A percentile compares a stretch with the other conserved stretches of the same genome.
These are phyloP conservation scores for Penicillium sp. DNA, from an alignment of 2,329 filamentous ascomycete species.

Conservation along the genomic window DNA sequence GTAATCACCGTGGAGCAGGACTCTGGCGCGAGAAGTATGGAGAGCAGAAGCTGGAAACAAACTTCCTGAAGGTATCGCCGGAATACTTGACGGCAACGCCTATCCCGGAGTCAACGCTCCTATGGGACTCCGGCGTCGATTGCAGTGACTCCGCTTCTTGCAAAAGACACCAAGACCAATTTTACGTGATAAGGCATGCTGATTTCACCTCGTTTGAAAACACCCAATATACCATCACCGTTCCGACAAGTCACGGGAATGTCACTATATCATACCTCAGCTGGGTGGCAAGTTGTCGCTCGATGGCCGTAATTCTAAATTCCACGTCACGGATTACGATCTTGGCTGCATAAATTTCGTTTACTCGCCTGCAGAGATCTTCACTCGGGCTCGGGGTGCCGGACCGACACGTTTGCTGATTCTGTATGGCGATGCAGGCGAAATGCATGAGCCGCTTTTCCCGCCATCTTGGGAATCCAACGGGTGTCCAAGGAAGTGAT, in stretches of 20 bases:
- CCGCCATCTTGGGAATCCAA: slow-evolving; percentile 13
- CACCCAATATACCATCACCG: slow-evolving; percentile 7
- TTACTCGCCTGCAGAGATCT: slow-evolving; percentile 32
- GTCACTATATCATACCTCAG: slow-evolving; percentile 30
- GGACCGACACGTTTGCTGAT: slow-evolving; percentile 22
- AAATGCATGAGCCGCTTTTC: slow-evolving; percentile 28
- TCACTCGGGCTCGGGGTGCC: slow-evolving; percentile 24
- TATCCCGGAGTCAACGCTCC: slow-evolving; percentile 24
- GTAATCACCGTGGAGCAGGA: slow-evolving; percentile 66
- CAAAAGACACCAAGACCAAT: slow-evolving; percentile 9
- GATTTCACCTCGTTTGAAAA: slow-evolving; percentile 15
- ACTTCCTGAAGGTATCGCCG: slow-evolving; percentile 69
- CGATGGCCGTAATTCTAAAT: slow-evolving; percentile 31
- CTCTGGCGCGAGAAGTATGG: slow-evolving; percentile 71
- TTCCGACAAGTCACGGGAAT: slow-evolving; percentile 26
- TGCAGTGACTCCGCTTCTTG: slow-evolving; percentile 10
- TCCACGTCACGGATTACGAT: slow-evolving; percentile 31
- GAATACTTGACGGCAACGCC: slow-evolving; percentile 62
- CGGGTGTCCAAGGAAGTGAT: slow-evolving; percentile 5
- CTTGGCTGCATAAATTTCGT: slow-evolving; percentile 23
- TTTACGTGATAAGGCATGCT: slow-evolving; percentile 13
- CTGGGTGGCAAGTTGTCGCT: slow-evolving; percentile 22
- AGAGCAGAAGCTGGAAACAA: slow-evolving; percentile 71
- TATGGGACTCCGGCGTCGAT: slow-evolving; percentile 9
- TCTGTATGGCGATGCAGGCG: slow-evolving; percentile 28